Evolutionary conservation across 768 basidiomycete genomes (phyloP).

Genomic region (Rubroboletus pulcherrimus): DNA sequence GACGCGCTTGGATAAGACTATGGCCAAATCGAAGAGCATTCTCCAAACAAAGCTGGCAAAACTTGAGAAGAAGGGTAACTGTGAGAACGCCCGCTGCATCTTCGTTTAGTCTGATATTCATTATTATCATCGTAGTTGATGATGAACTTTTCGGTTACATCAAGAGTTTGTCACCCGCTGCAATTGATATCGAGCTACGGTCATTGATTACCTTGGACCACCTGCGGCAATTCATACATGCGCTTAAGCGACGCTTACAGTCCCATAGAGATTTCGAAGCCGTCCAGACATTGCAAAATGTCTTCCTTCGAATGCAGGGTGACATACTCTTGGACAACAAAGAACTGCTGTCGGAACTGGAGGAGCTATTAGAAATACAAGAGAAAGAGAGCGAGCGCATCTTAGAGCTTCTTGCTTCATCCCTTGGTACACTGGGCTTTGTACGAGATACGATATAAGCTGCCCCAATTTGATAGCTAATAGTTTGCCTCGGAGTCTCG

Average conservation of each 20-base stretch:
- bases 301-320: constrained; percentile 82
- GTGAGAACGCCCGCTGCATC: constrained; percentile 45
- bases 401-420: constrained; percentile 68
- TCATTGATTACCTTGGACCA: constrained; percentile 64
- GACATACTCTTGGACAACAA: constrained; percentile 71
- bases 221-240: constrained; percentile 65
- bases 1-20: constrained; percentile 51
- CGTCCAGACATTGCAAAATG: constrained; percentile 80
- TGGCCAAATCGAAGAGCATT: constrained; percentile 55
- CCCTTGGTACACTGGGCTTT: constrained; percentile 72
- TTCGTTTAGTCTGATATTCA: constrained; percentile 5
- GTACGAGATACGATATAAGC: constrained; percentile 60
- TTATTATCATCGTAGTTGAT: constrained; percentile 42
- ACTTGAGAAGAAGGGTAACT: constrained; percentile 56
- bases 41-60: constrained; percentile 63
- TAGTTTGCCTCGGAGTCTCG: no score
- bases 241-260: constrained; percentile 65
- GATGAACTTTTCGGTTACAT: constrained; percentile 80
- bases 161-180: constrained; percentile 86
- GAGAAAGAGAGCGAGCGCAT: constrained; percentile 74
- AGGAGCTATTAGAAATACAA: constrained; percentile 62
- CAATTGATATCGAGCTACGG: constrained; percentile 87
- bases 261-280: constrained; percentile 94
- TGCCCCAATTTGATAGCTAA: not conserved
- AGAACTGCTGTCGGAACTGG: constrained; percentile 58